Evolutionary conservation across 352 stramenopile genomes (phyloP), one percentile per base, ranked within the genome.

Genomic region (Phytophthora megakarya): DNA sequence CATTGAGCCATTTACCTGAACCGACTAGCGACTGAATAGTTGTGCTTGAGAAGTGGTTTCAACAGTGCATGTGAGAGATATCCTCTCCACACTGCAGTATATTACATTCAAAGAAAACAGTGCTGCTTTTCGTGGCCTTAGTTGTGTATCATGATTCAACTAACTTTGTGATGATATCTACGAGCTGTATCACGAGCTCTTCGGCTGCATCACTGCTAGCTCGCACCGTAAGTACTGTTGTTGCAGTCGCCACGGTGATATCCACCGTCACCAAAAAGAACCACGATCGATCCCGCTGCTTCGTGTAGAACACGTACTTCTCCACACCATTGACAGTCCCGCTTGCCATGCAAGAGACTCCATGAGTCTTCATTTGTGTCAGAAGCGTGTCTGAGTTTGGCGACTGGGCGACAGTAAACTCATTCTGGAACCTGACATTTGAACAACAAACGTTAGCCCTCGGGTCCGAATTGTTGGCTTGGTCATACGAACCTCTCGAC

Each of bases 281-380:
- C 70, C 75, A 86, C 26, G 43, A 59, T 9, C 47, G 60, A 10
- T 61, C 61, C 4, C 47, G 70, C 45, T 89, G 79, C 61, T 92
- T 88, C n/a, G 69, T 70, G 51, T 92, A 92, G 35, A 91, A 85
- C 18, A 92, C 78, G 51, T 80, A 92, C 67, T 94, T 92, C 28
- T 92, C 77, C 26, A 90, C 67, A 13, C 73, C 79, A 49, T 76
- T 65, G 30, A 92, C 77, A 15, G 73, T 90, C 22, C 86, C 81
- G 28, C 81, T 92, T 1, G 85, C 85, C 76, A 94, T 90, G 46
- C 84, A 94, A 30, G 62, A 62, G 40, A 92, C 58, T 10, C 79
- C 80, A 12, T 62, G 68, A 0, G 42, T 23, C 22, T 88, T 65
- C 73, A 92, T 78, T 19, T 72, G 57, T 11, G 65, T 25, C 9